Evolutionary conservation across 2,329 filamentous ascomycete species (phyloP).

Genomic region (Penicillium sp.): DNA sequence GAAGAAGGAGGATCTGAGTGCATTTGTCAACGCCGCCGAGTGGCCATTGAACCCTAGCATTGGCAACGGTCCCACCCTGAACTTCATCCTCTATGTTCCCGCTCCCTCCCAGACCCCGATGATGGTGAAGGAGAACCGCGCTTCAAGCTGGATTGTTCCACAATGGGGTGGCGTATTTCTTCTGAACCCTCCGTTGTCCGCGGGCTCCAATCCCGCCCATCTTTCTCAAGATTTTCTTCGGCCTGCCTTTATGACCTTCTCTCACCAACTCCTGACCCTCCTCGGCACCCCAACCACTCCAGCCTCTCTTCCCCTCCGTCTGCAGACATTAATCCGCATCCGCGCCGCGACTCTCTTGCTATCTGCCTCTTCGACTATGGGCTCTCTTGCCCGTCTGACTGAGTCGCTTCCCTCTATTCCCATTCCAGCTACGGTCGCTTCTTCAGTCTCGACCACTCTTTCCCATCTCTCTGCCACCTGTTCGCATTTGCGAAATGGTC

Average conservation of each 20-base stretch:
- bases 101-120: conserved; percentile 60
- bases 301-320: conserved; percentile 70
- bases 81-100: conserved; percentile 89
- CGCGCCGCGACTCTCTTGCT: conserved; percentile 78
- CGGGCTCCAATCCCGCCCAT: conserved; percentile 41
- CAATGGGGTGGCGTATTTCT: conserved; percentile 85
- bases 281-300: conserved; percentile 78
- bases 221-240: conserved; percentile 64
- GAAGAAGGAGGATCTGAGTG: conserved; percentile 79
- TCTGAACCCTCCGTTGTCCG: conserved; percentile 50
- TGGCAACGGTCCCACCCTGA: conserved; percentile 85
- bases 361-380: conserved; percentile 86
- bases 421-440: conserved; percentile 79
- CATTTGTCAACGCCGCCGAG: conserved; percentile 95
- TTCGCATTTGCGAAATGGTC: conserved; percentile 57
- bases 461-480: conserved; percentile 72
- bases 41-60: conserved; percentile 96
- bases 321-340: conserved; percentile 80
- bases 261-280: conserved; percentile 80
- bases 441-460: conserved; percentile 76
- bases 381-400: conserved; percentile 82
- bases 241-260: conserved; percentile 81
- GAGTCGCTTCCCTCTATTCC: conserved; percentile 81
- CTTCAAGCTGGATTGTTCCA: conserved; percentile 84
- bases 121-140: conserved; percentile 54